Base-by-base conservation (phyloP, 306 rosid genomes). In the Corylus heterophylla region DNA sequence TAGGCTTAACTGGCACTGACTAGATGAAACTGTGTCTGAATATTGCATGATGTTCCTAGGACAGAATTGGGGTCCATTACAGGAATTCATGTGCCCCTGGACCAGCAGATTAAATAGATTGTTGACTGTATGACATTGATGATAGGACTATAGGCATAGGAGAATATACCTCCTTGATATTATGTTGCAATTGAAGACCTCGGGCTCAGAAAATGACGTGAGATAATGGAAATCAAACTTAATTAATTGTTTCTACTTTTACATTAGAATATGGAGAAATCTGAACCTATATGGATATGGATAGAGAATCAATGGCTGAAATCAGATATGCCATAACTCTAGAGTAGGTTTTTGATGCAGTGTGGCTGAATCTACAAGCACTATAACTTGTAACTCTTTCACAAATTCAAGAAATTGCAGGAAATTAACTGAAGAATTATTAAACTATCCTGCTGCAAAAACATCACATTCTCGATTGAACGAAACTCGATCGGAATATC, bases 171-270 rank as follows among this genome's bases (percentile, higher is more conserved):
- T 10, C 22, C 39, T 78, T n/a, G 54, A 49, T 59, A 35, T 18
- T 45, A 78, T 31, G 44, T 13, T 20, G 48, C 3, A 6, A 25
- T 31, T 2, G 0, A 68, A 69, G 29, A 44, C 69, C 50, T 44
- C 35, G 2, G 35, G 7, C 9, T 9, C 17, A 44, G 76, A 78
- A 56, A 78, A 70, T 58, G 62, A 78, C 75, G 37, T n/a, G 52
- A 49, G 52, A 10, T 49, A 49, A 49, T 9, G 13, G 14, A 9
- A 49, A 49, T 9, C 52, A 49, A 49, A 14, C 14, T 49, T 37
- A 9, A 20, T 49, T 37, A 9, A 20, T 68, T 35, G 2, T 54
- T 68, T n/a, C 11, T 7, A 9, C 5, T 2, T 59, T 25, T 59
- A 5, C 8, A 59, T 25, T 25, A 12, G 31, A 27, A 25, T 55